Base-by-base conservation (phyloP, 768 basidiomycete genomes). In the Russula sp. region DNA sequence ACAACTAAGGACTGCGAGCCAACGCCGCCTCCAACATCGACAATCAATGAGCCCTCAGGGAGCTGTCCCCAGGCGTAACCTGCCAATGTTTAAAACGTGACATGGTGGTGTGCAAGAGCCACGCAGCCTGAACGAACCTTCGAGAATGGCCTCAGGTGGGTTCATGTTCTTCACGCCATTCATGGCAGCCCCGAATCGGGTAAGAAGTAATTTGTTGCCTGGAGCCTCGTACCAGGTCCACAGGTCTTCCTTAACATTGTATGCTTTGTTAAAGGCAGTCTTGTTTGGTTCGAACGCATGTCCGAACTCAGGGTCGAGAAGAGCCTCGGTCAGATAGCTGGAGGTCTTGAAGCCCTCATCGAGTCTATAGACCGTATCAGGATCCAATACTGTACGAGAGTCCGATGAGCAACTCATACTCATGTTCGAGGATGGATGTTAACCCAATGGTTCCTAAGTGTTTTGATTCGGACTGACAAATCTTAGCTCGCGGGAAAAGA, bases 301-400 rank as follows among this genome's bases (percentile, higher is more conserved):
- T 26, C 56, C 65, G 5, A 48, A 13, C 7, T 49, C 36, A 22
- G 69, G 61, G 22, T 69, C 65, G 20, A 66, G 56, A 8, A 75
- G 53, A 1, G 67, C 57, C 44, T 74, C 73, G 0, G 67, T 20
- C 22, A 73, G 62, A 53, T 71, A 69, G 1, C 69, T 63, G 9
- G 64, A 65, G 9, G 59, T 53, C 53, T 73, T 73, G 63, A 64
- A 61, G 55, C 50, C 51, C 40, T 66, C 61, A 36, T 54, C 64
- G 20, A 48, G 50, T 32, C 56, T 57, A 14, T 42, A 9, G 30
- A 48, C 5, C 24, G 30, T 13, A 26, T 63, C 11, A 44, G 22
- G 5, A 53, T 48, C 24, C 6, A 36, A 28, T 26, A n/a, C n/a
- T n/a, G n/a, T n/a, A n/a, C n/a, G 11, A 44, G 10, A 8, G 3